Percentiles rank a stretch among this genome's conserved stretches.
Conservation (phyloP, 306 rosid genomes). For the Notholithocarpus densiflorus region DNA sequence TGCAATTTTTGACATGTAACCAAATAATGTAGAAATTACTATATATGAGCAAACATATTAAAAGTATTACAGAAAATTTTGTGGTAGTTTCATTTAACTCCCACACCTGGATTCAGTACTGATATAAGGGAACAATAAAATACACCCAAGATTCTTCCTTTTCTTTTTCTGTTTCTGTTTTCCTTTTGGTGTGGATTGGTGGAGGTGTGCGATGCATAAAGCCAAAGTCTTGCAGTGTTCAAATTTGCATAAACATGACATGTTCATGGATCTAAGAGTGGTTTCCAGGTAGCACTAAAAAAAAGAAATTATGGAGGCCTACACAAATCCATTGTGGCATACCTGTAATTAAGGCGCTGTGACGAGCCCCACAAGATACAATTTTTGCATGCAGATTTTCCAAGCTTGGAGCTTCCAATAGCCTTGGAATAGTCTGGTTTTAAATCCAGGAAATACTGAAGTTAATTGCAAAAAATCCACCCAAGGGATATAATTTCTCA, state of each 20-base stretch:
- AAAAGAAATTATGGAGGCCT: not conserved
- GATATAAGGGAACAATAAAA: not conserved
- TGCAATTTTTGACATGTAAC: not conserved
- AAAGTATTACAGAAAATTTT: not conserved
- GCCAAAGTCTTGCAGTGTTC: not conserved
- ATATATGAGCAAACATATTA: not conserved
- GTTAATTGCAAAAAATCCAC: conserved; percentile 12
- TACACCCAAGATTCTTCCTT: not conserved
- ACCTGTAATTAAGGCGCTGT: conserved; percentile 81
- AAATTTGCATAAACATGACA: not conserved
- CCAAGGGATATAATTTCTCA: not conserved
- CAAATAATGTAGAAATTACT: not conserved
- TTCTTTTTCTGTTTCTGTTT: not conserved
- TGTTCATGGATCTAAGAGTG: not conserved
- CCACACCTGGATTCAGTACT: not conserved
- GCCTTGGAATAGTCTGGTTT: conserved; percentile 74
- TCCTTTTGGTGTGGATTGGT: not conserved
- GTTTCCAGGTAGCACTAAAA: not conserved
- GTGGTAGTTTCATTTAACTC: not conserved
- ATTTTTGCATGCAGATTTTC: conserved; percentile 63
- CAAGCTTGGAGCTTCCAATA: conserved; percentile 75
- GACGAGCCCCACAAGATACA: conserved; percentile 95
- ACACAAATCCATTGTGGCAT: conserved; percentile 5
- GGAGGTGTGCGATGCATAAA: not conserved
- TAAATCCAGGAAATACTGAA: conserved; percentile 19